Evolutionary conservation across 169 alveolate genomes (phyloP).

Genomic region (Theileria annulata): DNA sequence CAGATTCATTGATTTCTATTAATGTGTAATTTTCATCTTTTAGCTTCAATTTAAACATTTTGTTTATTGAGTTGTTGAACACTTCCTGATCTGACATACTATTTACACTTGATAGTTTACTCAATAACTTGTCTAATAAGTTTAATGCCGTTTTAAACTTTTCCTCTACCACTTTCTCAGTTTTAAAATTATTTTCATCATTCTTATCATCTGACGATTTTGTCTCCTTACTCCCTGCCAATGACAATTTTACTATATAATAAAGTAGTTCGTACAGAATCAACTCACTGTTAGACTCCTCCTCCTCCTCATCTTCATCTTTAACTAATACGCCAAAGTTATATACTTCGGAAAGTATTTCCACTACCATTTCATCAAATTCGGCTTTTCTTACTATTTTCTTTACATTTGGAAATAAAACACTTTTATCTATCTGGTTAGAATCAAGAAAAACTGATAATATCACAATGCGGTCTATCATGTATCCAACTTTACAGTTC

Average conservation of each 20-base stretch:
- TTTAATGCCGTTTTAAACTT: not conserved
- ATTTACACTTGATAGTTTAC: not conserved
- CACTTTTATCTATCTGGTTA: not conserved
- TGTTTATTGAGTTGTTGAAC: not conserved
- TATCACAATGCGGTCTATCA: not conserved
- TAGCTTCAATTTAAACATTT: not conserved
- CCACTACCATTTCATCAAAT: not conserved
- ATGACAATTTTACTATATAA: not conserved
- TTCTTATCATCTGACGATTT: not conserved
- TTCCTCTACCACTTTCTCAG: not conserved
- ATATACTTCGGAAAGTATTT: not conserved
- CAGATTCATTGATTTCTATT: not conserved
- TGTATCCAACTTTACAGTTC: not conserved
- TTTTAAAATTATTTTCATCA: not conserved
- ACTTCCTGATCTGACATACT: not conserved
- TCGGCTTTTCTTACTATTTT: not conserved
- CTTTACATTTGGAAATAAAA: not conserved
- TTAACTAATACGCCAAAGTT: not conserved
- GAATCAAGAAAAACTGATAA: not conserved
- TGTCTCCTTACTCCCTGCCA: not conserved
- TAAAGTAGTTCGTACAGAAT: not conserved
- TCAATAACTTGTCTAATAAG: not conserved
- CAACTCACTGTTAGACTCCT: not conserved
- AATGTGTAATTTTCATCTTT: not conserved
- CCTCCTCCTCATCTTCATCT: not conserved